These are phyloP conservation scores for Triglochin maritima DNA, from an alignment of 106 monocot species.

Conservation along the genomic window DNA sequence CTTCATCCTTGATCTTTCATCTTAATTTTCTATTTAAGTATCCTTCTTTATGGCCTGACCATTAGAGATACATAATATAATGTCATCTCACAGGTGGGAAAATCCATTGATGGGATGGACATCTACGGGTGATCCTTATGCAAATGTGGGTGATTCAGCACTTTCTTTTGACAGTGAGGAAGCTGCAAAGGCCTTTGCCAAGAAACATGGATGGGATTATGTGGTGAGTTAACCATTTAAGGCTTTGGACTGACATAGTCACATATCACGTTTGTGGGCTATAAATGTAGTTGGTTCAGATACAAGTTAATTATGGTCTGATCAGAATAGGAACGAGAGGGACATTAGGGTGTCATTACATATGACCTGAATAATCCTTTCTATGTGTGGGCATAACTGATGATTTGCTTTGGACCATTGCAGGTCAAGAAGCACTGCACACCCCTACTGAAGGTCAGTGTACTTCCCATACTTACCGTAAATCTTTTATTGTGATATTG, in stretches of 20 bases:
- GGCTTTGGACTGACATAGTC: background rate
- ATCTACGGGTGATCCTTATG: slow-evolving; percentile 97
- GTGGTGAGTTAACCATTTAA: slow-evolving; percentile 26
- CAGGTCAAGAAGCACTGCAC: slow-evolving; percentile 24
- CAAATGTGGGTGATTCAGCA: slow-evolving; percentile 88
- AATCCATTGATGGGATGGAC: slow-evolving; percentile 99
- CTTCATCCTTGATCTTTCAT: too few species aligned
- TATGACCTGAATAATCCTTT: too few species aligned
- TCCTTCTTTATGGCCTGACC: too few species aligned
- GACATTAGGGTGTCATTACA: too few species aligned
- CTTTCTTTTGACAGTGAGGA: slow-evolving; percentile 77
- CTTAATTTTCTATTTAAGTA: too few species aligned
- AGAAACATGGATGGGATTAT: slow-evolving; percentile 91
- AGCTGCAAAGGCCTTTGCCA: slow-evolving; percentile 85
- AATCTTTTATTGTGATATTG: too few species aligned
- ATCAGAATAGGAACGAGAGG: too few species aligned
- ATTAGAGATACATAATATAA: too few species aligned
- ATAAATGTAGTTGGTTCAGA: too few species aligned
- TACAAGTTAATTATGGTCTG: too few species aligned
- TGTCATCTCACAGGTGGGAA: slow-evolving; percentile 65
- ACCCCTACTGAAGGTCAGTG: slow-evolving; percentile 23
- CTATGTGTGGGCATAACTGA: too few species aligned
- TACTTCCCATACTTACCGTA: background rate
- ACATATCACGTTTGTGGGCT: background rate
- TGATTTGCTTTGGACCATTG: too few species aligned